These are phyloP conservation scores for Amniculicola lignicola DNA, from an alignment of 495 filamentous ascomycete genomes.

Conservation along the genomic window DNA sequence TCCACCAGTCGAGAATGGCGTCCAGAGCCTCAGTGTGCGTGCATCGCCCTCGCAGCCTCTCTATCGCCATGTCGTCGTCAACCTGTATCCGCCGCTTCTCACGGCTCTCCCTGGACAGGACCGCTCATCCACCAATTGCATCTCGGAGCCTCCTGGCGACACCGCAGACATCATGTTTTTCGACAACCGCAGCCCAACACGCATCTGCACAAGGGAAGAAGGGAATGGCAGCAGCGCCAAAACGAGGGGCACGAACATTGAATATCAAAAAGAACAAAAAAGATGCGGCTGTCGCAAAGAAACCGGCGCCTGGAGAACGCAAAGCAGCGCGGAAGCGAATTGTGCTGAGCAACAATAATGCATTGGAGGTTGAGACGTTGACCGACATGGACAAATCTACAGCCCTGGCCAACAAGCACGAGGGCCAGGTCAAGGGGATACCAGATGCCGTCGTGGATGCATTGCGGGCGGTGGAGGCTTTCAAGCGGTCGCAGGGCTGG, in stretches of 20 bases:
- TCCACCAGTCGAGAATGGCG: background rate
- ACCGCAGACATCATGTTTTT: slow-evolving; percentile 24
- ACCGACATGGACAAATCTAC: slow-evolving; percentile 50
- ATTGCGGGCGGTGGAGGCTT: slow-evolving; percentile 77
- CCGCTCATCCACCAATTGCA: slow-evolving; percentile 20
- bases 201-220: slow-evolving; percentile 45
- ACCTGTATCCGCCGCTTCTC: slow-evolving; percentile 23
- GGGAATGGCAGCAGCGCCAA: slow-evolving; percentile 21
- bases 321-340: slow-evolving; percentile 84
- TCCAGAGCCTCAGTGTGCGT: slow-evolving; percentile 1
- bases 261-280: slow-evolving; percentile 37
- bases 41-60: slow-evolving; percentile 42
- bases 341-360: slow-evolving; percentile 89
- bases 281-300: slow-evolving; percentile 35
- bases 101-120: slow-evolving; percentile 19
- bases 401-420: slow-evolving; percentile 47
- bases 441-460: slow-evolving; percentile 69
- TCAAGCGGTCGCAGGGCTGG: slow-evolving; percentile 91
- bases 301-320: slow-evolving; percentile 71
- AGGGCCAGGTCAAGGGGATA: slow-evolving; percentile 66
- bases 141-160: slow-evolving; percentile 28
- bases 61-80: slow-evolving; percentile 24
- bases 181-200: slow-evolving; percentile 34
- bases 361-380: slow-evolving; percentile 67
- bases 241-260: slow-evolving; percentile 39